phyloP scores from a whole-genome alignment of 1,139 yeast genomes.

The Suhomyces maxii region DNA sequence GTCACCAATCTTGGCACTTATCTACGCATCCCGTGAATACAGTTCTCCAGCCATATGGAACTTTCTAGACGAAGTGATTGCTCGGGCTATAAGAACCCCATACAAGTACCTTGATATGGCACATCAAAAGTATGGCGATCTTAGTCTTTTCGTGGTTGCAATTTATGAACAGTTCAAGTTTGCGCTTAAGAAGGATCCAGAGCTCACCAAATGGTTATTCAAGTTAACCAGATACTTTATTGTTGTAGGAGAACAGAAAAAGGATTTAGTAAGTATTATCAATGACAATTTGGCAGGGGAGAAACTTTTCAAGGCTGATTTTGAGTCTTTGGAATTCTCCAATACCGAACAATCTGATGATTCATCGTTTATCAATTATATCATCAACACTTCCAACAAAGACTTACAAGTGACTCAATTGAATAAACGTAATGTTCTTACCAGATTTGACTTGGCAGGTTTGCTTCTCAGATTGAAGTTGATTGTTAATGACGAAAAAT shows the following conservation, averaged over 20 bases:
- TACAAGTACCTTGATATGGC: slow-evolving; percentile 79
- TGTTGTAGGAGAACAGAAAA: slow-evolving; percentile 55
- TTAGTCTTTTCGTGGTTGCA: slow-evolving; percentile 69
- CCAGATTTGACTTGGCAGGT: slow-evolving; percentile 49
- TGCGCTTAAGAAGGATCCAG: slow-evolving; percentile 23
- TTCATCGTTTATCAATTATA: slow-evolving; percentile 22
- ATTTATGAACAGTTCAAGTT: slow-evolving; percentile 73
- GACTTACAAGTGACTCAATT: slow-evolving; percentile 14
- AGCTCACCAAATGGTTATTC: slow-evolving; percentile 50
- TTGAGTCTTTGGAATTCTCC: slow-evolving; percentile 4
- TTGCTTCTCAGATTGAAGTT: slow-evolving; percentile 37
- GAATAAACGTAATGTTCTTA: slow-evolving; percentile 5
- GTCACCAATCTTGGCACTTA: slow-evolving; percentile 46
- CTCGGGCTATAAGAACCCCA: slow-evolving; percentile 71
- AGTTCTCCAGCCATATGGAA: slow-evolving; percentile 39
- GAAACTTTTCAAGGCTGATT: slow-evolving; percentile 5
- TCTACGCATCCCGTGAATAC: slow-evolving; percentile 32
- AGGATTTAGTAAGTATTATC: slow-evolving; percentile 29
- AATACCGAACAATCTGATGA: slow-evolving; percentile 1
- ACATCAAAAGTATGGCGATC: slow-evolving; percentile 32
- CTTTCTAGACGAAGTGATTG: slow-evolving; percentile 69
- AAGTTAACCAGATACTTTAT: slow-evolving; percentile 43
- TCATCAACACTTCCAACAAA: slow-evolving; percentile 22
- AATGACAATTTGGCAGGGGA: slow-evolving; percentile 18
- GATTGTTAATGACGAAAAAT: slow-evolving; percentile 22